phyloP scores from a whole-genome alignment of 768 basidiomycete genomes.

The Leucocoprinus sp. region DNA sequence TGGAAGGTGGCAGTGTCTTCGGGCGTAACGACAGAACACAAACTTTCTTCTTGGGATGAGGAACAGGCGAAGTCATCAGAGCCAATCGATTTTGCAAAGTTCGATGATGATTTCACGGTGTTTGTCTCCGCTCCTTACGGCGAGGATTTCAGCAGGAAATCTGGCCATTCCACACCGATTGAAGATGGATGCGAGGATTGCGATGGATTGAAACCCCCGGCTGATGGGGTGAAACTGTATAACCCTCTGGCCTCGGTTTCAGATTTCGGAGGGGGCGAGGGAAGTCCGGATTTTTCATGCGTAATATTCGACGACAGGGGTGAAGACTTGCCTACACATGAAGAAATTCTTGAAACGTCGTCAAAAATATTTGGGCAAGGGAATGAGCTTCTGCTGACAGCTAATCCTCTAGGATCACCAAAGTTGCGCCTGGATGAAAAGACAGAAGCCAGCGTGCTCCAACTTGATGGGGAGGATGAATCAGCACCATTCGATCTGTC shows the following conservation, averaged over 20 bases:
- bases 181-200: constrained; percentile 9
- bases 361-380: constrained; percentile 40
- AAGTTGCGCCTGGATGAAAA: constrained; percentile 1
- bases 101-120: constrained; percentile 78
- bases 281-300: constrained; percentile 1
- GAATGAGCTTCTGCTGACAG: background rate
- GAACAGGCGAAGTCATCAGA: background rate
- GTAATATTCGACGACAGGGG: constrained; percentile 14
- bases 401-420: background rate
- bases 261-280: constrained; percentile 35
- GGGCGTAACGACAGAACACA: constrained; percentile 19
- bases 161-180: constrained; percentile 3
- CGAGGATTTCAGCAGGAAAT: constrained; percentile 7
- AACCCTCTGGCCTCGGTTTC: constrained; percentile 51
- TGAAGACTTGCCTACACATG: constrained; percentile 35
- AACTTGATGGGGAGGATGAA: constrained; percentile 20
- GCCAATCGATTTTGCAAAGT: constrained; percentile 14
- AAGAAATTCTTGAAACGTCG: constrained; percentile 43
- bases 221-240: constrained; percentile 25
- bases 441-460: background rate
- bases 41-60: background rate
- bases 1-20: constrained; percentile 32
- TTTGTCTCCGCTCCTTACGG: constrained; percentile 58
- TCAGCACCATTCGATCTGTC: constrained; percentile 54
- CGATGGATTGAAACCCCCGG: constrained; percentile 10